phyloP scores from a whole-genome alignment of 1,284 basidiomycete genomes.

The Coniferiporia sulphurascens region DNA sequence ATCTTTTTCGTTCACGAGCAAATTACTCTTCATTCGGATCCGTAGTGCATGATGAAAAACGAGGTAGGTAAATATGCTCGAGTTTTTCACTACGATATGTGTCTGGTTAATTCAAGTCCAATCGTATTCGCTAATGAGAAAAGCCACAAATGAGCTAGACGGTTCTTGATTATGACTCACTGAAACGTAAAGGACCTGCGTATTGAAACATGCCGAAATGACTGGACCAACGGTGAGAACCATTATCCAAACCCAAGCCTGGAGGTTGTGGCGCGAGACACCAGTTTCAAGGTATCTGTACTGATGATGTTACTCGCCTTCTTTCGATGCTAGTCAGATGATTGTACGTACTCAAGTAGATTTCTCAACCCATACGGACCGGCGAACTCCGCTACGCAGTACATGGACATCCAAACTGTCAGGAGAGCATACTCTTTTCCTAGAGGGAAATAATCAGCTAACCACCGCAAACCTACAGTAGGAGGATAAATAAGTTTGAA shows the following conservation, averaged over 20 bases:
- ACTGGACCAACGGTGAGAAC: constrained; percentile 11
- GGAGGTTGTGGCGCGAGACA: not conserved
- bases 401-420: not conserved
- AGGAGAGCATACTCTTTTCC: constrained; percentile 2
- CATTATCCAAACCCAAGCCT: constrained; percentile 15
- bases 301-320: not conserved
- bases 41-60: constrained; percentile 54
- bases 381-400: constrained; percentile 10
- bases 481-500: not conserved
- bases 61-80: constrained; percentile 40
- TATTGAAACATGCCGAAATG: constrained; percentile 7
- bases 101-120: not conserved
- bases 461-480: not conserved
- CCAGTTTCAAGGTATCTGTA: constrained; percentile 17
- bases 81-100: not conserved
- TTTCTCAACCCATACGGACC: constrained; percentile 11
- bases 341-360: constrained; percentile 4
- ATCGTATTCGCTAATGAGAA: not conserved
- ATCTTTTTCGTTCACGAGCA: constrained; percentile 1
- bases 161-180: not conserved
- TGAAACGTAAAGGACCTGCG: constrained; percentile 7
- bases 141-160: not conserved
- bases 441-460: not conserved
- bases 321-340: not conserved
- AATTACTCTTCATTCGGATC: constrained; percentile 39